phyloP scores from a whole-genome alignment of 352 stramenopile species.

The Peronospora farinosa region DNA sequence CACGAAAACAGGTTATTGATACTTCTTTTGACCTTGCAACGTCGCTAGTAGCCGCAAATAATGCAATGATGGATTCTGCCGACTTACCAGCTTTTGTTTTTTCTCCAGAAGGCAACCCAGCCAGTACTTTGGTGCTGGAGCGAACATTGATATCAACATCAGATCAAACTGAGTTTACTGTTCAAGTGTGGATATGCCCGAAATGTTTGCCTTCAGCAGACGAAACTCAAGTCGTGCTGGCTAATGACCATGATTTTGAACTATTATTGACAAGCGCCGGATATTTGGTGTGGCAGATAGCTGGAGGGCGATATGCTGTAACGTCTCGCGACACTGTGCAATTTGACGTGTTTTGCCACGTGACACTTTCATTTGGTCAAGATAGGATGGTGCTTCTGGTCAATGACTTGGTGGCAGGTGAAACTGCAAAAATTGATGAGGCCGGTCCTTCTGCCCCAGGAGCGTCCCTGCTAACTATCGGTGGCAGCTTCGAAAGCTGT shows the following conservation, averaged over 20 bases:
- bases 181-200: conserved; percentile 66
- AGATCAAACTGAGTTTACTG: conserved; percentile 45
- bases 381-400: conserved; percentile 39
- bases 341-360: conserved; percentile 52
- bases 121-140: conserved; percentile 55
- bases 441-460: conserved; percentile 22
- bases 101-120: conserved; percentile 43
- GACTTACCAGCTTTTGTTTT: conserved; percentile 44
- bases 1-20: conserved; percentile 32
- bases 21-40: conserved; percentile 35
- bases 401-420: conserved; percentile 35
- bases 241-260: conserved; percentile 56
- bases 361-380: conserved; percentile 48
- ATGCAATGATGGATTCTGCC: conserved; percentile 55
- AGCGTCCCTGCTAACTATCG: conserved; percentile 40
- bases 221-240: conserved; percentile 45
- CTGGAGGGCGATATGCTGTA: conserved; percentile 30
- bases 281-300: conserved; percentile 50
- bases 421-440: conserved; percentile 29
- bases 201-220: conserved; percentile 15
- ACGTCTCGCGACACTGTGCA: conserved; percentile 33
- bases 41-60: conserved; percentile 27
- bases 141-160: conserved; percentile 48
- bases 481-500: conserved; percentile 39
- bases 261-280: conserved; percentile 35